A percentile compares a stretch with the other conserved stretches of the same genome.
Evolutionary conservation across 2,329 filamentous ascomycete species (phyloP).

Genomic region (Aspergillus tamarii): DNA sequence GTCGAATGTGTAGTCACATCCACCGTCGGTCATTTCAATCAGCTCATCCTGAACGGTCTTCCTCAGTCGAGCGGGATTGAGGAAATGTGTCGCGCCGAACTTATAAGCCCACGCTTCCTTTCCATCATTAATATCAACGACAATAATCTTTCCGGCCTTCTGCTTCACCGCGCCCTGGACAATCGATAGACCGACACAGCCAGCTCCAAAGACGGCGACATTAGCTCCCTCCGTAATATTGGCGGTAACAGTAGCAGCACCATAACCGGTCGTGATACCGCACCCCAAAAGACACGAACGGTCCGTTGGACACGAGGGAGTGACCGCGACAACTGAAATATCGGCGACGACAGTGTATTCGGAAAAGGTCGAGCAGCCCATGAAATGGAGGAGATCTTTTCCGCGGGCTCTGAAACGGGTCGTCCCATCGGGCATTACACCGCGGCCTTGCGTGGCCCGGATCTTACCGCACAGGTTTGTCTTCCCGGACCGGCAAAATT

Average conservation of each 20-base stretch:
- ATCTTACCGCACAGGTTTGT: slow-evolving; percentile 99
- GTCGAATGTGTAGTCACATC: slow-evolving; percentile 98
- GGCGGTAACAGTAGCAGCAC: slow-evolving; percentile 90
- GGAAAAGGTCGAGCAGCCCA: slow-evolving; percentile 98
- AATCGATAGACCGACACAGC: slow-evolving; percentile 92
- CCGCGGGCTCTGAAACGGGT: slow-evolving; percentile 93
- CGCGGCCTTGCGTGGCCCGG: slow-evolving; percentile 90
- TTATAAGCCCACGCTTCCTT: slow-evolving; percentile 93
- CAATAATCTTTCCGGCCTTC: slow-evolving; percentile 67
- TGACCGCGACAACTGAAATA: slow-evolving; percentile 95
- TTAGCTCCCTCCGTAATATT: slow-evolving; percentile 87
- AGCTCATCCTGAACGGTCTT: slow-evolving; percentile 90
- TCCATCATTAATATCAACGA: slow-evolving; percentile 77
- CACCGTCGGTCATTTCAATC: slow-evolving; percentile 96
- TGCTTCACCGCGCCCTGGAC: slow-evolving; percentile 91
- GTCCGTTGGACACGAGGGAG: slow-evolving; percentile 89
- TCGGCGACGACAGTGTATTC: slow-evolving; percentile 99
- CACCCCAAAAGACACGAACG: slow-evolving; percentile 94
- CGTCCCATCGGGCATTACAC: slow-evolving; percentile 96
- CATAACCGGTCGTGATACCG: slow-evolving; percentile 98
- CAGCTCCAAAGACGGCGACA: slow-evolving; percentile 90
- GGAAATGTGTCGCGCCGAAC: slow-evolving; percentile 97
- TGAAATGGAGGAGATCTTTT: slow-evolving; percentile 95
- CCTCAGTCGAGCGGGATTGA: slow-evolving; percentile 74
- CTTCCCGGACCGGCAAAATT: slow-evolving; percentile 99